phyloP scores from a whole-genome alignment of 352 stramenopile species.

The Phytophthora megakarya region DNA sequence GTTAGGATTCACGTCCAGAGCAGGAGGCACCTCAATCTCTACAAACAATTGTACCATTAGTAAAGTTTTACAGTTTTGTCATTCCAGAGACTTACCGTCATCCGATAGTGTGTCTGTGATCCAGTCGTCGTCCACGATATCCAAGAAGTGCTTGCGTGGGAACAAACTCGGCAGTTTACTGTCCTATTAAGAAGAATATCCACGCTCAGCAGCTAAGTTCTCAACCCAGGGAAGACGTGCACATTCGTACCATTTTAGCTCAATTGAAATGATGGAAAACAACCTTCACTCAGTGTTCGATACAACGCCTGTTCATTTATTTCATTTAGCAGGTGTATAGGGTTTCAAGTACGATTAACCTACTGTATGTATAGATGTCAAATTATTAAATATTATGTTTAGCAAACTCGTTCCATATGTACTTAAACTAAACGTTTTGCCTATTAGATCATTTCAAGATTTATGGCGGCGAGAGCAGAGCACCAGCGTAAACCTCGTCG shows the following conservation, averaged over 20 bases:
- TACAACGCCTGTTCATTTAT: neutral
- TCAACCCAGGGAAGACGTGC: neutral
- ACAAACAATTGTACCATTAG: neutral
- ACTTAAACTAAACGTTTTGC: too few relatives aligned
- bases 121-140: constrained; percentile 86
- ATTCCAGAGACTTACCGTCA: constrained; percentile 53
- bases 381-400: neutral
- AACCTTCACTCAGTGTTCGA: neutral
- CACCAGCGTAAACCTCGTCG: constrained; percentile 17
- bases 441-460: constrained; percentile 4
- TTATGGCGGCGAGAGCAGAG: constrained; percentile 15
- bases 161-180: constrained; percentile 76
- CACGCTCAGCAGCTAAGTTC: neutral
- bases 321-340: neutral
- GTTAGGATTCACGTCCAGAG: constrained; percentile 60
- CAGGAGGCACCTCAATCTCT: constrained; percentile 78
- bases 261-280: neutral
- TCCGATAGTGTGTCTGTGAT: constrained; percentile 81
- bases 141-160: constrained; percentile 69
- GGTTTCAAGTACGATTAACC: neutral
- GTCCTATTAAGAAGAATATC: constrained; percentile 38
- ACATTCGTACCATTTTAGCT: neutral
- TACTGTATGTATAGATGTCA: neutral
- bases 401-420: neutral
- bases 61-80: constrained; percentile 4